Base-by-base conservation (phyloP, 352 stramenopile species). In the Thalassiosira oceanica region DNA sequence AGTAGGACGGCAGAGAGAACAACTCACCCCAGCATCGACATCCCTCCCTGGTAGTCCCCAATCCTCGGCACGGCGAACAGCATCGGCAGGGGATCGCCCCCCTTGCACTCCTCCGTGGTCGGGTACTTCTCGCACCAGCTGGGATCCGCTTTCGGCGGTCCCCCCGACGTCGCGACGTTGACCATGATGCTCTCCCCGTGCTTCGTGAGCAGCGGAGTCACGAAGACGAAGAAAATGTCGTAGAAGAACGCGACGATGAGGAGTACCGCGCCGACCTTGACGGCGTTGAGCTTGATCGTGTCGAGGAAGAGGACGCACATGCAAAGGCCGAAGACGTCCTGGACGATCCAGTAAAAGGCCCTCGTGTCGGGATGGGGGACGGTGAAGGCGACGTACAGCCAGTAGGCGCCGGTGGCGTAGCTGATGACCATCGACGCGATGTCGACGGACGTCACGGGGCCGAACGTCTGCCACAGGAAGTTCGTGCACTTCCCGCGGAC, bases 201-300 rank as follows among this genome's bases (percentile, higher is more conserved):
- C 23, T 81, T 78, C 10, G 85, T 88, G 7, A 91, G 21, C 31
- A 83, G 54, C 1, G 93, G 93, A 33, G 92, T 96, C 27, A 97
- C 72, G 78, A 98, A 97, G 15, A 97, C 93, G 87, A 97, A 97
- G 73, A 97, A 97, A 35, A 97, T 92, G 74, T 98, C 94, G 76
- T 98, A 98, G 62, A 94, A 87, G 80, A 97, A 98, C 15, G 95
- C 93, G 23, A 96, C 84, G 43, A 94, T 88, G 57, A 98, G 86
- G 29, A 98, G 74, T 18, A 96, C 84, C 0, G 88, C 86, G 11
- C 93, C 94, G 18, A 98, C 93, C 78, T 93, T 92, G 61, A 98
- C 86, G 55, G 90, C 94, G 43, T 94, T 94, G 35, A 98, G 77
- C 35, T 94, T 93, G 49, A 97, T 93, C 20, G 93, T 92, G 18